Percentiles rank a stretch among this genome's conserved stretches.
Evolutionary conservation across 2,329 filamentous ascomycete species (phyloP).

Genomic region (Rugonectria rugulosa): DNA sequence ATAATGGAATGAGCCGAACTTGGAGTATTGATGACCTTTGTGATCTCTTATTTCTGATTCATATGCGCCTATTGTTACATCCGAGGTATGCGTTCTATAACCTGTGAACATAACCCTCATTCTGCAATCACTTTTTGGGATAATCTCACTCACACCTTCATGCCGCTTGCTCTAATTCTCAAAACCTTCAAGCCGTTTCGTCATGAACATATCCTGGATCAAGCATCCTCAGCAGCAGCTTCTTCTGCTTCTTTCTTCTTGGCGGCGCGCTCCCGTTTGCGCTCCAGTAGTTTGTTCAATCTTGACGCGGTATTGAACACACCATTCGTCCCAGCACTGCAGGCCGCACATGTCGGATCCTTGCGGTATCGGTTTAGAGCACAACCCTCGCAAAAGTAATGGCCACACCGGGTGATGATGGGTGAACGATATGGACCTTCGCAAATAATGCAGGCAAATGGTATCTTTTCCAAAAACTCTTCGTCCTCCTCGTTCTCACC

Average conservation of each 20-base stretch:
- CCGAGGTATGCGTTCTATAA: no score
- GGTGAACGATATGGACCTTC: conserved; percentile 79
- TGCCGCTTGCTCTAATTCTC: background rate
- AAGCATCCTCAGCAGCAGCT: conserved; percentile 55
- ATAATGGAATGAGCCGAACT: no score
- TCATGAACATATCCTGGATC: background rate
- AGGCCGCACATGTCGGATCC: conserved; percentile 86
- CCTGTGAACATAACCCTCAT: no score
- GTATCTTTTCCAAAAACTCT: conserved; percentile 80
- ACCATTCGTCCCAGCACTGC: conserved; percentile 83
- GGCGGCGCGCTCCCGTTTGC: conserved; percentile 69
- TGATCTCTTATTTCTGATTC: no score
- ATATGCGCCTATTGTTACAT: no score
- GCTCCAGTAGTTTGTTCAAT: conserved; percentile 80
- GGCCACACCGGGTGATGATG: conserved; percentile 87
- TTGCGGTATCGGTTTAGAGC: conserved; percentile 87
- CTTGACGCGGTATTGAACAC: conserved; percentile 91
- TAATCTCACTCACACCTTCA: no score
- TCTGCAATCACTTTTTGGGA: no score
- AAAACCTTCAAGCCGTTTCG: background rate
- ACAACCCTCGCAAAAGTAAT: conserved; percentile 95
- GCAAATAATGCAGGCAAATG: conserved; percentile 90
- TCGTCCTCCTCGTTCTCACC: conserved; percentile 67
- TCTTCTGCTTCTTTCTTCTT: conserved; percentile 64
- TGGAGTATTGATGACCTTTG: no score